These are phyloP conservation scores for Didymella pinodella DNA, from an alignment of 2,329 filamentous ascomycete genomes.

Conservation along the genomic window DNA sequence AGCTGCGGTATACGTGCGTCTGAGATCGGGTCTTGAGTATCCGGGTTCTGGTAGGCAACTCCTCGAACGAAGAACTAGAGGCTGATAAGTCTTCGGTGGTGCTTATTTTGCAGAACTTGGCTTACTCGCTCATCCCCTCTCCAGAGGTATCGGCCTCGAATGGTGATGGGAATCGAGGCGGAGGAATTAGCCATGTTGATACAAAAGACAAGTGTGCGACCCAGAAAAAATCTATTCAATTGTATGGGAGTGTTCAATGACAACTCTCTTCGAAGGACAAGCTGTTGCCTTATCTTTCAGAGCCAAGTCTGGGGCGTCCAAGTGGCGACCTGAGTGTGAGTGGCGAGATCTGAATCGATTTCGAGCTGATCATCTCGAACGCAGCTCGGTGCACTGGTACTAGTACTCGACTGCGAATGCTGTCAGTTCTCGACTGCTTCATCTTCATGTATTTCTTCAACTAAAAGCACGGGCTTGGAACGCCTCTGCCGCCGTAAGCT, in stretches of 20 bases:
- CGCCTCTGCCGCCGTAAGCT: neutral
- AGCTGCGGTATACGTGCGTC: constrained; percentile 16
- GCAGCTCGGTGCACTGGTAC: neutral
- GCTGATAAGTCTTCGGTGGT: neutral
- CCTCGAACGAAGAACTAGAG: constrained; percentile 19
- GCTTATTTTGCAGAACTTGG: too few species aligned
- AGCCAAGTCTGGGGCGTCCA: constrained; percentile 5
- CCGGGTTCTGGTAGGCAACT: constrained; percentile 12
- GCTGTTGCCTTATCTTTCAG: constrained; percentile 6
- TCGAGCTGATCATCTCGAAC: neutral
- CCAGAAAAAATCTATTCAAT: neutral
- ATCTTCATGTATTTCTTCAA: neutral
- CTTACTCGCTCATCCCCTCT: constrained; percentile 14
- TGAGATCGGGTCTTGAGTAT: constrained; percentile 15
- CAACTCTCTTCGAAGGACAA: too few species aligned
- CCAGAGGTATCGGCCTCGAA: constrained; percentile 23
- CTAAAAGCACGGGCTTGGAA: neutral
- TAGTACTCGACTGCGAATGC: neutral
- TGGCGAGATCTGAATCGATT: neutral
- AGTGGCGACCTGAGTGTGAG: constrained; percentile 5
- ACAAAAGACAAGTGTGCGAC: neutral
- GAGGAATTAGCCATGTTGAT: neutral
- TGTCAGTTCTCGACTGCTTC: neutral
- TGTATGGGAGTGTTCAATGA: neutral
- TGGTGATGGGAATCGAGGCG: constrained; percentile 15